Conservation (phyloP, 2,329 filamentous ascomycete species). For the Davidsoniella virescens region DNA sequence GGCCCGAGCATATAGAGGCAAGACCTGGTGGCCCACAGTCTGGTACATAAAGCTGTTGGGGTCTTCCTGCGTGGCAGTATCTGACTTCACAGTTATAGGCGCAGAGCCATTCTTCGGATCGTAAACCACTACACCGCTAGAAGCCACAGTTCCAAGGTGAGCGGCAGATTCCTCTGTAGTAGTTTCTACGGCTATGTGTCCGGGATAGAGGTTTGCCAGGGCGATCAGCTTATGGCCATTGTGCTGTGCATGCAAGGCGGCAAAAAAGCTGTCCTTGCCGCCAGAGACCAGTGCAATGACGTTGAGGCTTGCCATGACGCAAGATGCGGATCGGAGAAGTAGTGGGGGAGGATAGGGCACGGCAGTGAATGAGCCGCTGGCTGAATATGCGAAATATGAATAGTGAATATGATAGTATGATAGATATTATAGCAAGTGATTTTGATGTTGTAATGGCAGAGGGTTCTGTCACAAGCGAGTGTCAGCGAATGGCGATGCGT, state of each 20-base stretch:
- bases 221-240: conserved; percentile 78
- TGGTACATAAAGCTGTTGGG: conserved; percentile 99
- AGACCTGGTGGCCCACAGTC: conserved; percentile 76
- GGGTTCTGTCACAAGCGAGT: too few species aligned
- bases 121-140: conserved; percentile 14
- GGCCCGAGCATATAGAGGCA: conserved; percentile 69
- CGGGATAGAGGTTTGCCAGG: conserved; percentile 72
- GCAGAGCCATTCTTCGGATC: conserved; percentile 10
- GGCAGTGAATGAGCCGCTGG: neutral
- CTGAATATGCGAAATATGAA: too few species aligned
- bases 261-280: conserved; percentile 94
- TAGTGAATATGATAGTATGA: too few species aligned
- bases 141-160: conserved; percentile 11
- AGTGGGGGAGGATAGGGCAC: neutral
- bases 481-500: too few species aligned
- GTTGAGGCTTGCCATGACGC: conserved; percentile 30
- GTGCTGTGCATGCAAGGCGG: conserved; percentile 71
- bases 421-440: too few species aligned
- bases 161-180: neutral
- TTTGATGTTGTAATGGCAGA: too few species aligned
- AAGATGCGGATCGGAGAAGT: neutral
- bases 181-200: conserved; percentile 4
- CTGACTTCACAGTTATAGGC: conserved; percentile 3
- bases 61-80: conserved; percentile 27
- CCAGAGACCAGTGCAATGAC: conserved; percentile 90